These are phyloP conservation scores for Pseudopyrenochaeta lycopersici DNA, from an alignment of 2,329 filamentous ascomycete genomes.

Conservation along the genomic window DNA sequence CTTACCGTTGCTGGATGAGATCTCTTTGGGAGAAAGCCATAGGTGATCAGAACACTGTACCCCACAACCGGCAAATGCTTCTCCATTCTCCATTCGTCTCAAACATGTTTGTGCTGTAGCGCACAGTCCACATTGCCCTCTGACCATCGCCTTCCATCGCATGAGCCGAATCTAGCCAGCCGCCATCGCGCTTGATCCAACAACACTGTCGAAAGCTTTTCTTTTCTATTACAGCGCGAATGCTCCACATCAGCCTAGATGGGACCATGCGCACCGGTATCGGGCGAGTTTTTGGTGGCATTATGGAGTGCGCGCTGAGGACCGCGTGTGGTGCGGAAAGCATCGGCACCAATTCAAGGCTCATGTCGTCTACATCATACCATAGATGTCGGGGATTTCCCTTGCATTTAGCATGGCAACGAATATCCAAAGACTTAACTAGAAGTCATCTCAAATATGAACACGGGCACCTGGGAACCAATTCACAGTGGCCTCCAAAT, in stretches of 20 bases:
- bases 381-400: no score
- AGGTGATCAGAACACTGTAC: constrained; percentile 14
- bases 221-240: constrained; percentile 12
- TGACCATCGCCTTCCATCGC: not conserved
- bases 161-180: constrained; percentile 30
- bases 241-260: constrained; percentile 14
- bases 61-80: constrained; percentile 15
- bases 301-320: constrained; percentile 17
- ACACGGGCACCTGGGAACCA: no score
- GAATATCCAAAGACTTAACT: no score
- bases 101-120: not conserved
- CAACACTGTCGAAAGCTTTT: constrained; percentile 10
- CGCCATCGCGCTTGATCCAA: constrained; percentile 11
- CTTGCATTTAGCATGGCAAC: no score
- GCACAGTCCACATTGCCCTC: constrained; percentile 11
- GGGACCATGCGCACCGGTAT: constrained; percentile 21
- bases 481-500: not conserved
- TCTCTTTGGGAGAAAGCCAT: constrained; percentile 3
- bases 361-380: no score
- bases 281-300: constrained; percentile 18
- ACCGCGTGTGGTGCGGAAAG: constrained; percentile 25
- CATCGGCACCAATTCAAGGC: constrained; percentile 14
- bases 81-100: not conserved
- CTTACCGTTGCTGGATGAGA: constrained; percentile 3
- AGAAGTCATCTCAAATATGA: no score